These are phyloP conservation scores for Westerdykella ornata DNA, from an alignment of 2,329 filamentous ascomycete species.

Conservation along the genomic window DNA sequence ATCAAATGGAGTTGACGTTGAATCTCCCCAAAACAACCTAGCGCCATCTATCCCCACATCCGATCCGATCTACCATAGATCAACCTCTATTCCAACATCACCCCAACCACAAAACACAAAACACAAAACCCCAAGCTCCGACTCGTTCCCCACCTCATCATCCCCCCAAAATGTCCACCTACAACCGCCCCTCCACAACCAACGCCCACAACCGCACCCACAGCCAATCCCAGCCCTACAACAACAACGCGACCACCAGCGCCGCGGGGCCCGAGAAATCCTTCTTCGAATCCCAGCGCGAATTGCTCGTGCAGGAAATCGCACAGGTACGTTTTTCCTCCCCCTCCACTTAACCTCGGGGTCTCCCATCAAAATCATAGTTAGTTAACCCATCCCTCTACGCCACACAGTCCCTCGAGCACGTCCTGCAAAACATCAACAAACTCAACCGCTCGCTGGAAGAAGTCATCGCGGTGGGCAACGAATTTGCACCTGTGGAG, in stretches of 20 bases:
- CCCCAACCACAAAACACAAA: not conserved
- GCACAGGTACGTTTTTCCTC: conserved; percentile 50
- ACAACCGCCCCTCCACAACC: conserved; percentile 13
- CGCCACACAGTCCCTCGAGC: conserved; percentile 62
- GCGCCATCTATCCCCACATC: too few species aligned
- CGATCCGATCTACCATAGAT: too few species aligned
- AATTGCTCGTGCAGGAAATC: conserved; percentile 64
- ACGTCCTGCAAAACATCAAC: conserved; percentile 92
- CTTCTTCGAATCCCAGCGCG: conserved; percentile 72
- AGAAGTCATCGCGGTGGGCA: conserved; percentile 86
- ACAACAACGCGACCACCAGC: conserved; percentile 1
- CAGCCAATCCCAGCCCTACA: not conserved
- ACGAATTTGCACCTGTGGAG: conserved; percentile 96
- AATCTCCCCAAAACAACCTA: too few species aligned
- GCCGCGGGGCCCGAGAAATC: conserved; percentile 27
- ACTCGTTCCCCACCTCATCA: not conserved
- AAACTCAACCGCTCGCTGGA: conserved; percentile 88
- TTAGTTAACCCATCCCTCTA: not conserved
- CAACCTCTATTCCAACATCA: too few species aligned
- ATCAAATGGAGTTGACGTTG: too few species aligned
- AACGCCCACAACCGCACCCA: conserved; percentile 10
- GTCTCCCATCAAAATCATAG: not conserved
- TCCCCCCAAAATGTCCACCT: conserved; percentile 17
- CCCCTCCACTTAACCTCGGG: conserved; percentile 1
- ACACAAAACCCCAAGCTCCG: not conserved